A percentile compares a stretch with the other conserved stretches of the same genome.
Evolutionary conservation across 345 rosid species (phyloP).

Genomic region (Xanthoceras sorbifolium): DNA sequence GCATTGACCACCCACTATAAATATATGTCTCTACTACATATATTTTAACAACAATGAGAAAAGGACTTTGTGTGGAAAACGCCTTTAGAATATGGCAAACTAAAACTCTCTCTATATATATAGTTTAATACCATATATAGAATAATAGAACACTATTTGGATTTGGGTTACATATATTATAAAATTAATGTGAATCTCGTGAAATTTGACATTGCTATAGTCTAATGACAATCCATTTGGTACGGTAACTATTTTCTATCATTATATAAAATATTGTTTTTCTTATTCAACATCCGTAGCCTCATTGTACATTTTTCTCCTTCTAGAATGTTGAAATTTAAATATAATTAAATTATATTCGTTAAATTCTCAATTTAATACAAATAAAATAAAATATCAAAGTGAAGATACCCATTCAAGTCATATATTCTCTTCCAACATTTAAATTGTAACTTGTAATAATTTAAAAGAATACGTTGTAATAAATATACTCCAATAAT

Average conservation of each 20-base stretch:
- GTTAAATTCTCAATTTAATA: no score
- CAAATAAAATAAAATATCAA: no score
- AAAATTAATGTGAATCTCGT: background rate
- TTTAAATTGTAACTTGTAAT: no score
- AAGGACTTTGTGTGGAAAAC: slow-evolving; percentile 6
- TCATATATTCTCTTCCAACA: no score
- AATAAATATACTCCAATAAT: no score
- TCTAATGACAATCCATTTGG: background rate
- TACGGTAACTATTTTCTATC: background rate
- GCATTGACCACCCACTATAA: no score
- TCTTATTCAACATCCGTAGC: background rate
- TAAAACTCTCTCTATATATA: background rate
- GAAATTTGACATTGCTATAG: background rate
- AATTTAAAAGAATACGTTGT: no score
- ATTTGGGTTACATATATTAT: background rate
- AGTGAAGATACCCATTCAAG: no score
- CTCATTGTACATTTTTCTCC: background rate
- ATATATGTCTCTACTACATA: background rate
- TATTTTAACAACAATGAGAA: background rate
- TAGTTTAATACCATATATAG: background rate
- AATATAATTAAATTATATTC: background rate
- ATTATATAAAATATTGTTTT: background rate
- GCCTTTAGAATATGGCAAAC: background rate
- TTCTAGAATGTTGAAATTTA: background rate
- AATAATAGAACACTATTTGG: background rate